Conservation (phyloP, 2,329 filamentous ascomycete species). For the Nigrograna mackinnonii region DNA sequence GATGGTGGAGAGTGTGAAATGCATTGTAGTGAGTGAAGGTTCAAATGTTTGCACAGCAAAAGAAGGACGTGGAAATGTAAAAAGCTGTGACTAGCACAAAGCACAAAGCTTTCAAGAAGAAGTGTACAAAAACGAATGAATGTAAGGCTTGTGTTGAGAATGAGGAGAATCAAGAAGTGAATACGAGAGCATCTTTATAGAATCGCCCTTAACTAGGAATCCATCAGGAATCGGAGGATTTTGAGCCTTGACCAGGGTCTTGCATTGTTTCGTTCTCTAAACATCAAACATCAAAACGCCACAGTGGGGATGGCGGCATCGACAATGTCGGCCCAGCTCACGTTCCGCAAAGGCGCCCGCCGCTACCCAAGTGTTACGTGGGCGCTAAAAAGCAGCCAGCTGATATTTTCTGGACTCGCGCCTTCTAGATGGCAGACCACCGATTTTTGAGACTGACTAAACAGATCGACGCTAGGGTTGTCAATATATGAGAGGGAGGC, state of each 20-base stretch:
- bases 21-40: constrained; percentile 16
- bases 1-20: constrained; percentile 23
- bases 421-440: too few relatives aligned
- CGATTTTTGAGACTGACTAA: constrained; percentile 8
- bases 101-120: constrained; percentile 9
- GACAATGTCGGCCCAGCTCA: too few relatives aligned
- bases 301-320: too few relatives aligned
- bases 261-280: constrained; percentile 4
- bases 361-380: neutral
- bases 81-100: constrained; percentile 23
- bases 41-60: constrained; percentile 22
- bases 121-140: constrained; percentile 13
- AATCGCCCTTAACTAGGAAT: neutral
- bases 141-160: too few relatives aligned
- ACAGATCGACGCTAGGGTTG: constrained; percentile 5
- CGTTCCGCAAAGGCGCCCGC: too few relatives aligned
- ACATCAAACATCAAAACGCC: constrained; percentile 12
- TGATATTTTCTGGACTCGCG: neutral
- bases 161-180: constrained; percentile 9
- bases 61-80: constrained; percentile 13
- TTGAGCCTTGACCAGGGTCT: constrained; percentile 3
- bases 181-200: constrained; percentile 18
- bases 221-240: neutral
- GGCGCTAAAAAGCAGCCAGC: constrained; percentile 1
- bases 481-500: constrained; percentile 9